These are phyloP conservation scores for Boletus patriciae DNA, from an alignment of 768 basidiomycete genomes.

Conservation along the genomic window DNA sequence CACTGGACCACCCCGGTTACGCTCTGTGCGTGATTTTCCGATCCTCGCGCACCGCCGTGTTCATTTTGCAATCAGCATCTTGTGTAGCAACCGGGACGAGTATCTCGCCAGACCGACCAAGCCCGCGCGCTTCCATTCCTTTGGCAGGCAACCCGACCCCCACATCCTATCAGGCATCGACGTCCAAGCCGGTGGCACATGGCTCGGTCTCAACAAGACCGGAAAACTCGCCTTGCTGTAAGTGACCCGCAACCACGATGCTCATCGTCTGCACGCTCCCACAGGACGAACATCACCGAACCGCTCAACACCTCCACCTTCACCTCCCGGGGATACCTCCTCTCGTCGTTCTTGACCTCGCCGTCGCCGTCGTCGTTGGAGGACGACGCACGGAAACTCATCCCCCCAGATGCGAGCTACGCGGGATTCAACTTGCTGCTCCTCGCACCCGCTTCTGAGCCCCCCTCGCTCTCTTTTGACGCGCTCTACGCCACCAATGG, in stretches of 20 bases:
- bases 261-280: neutral
- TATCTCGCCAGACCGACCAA: conserved; percentile 63
- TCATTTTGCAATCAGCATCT: conserved; percentile 46
- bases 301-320: conserved; percentile 40
- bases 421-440: conserved; percentile 84
- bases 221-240: conserved; percentile 75
- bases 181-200: conserved; percentile 71
- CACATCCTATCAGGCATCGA: conserved; percentile 75
- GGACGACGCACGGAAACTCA: conserved; percentile 47
- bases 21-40: conserved; percentile 54
- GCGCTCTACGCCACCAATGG: conserved; percentile 64
- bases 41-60: neutral
- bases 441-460: conserved; percentile 42
- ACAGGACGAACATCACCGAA: conserved; percentile 86
- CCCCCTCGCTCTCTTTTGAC: conserved; percentile 44
- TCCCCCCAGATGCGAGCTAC: conserved; percentile 51
- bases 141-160: conserved; percentile 39
- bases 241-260: conserved; percentile 27
- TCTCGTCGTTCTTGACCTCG: conserved; percentile 65
- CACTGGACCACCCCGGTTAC: conserved; percentile 73
- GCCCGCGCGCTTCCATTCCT: conserved; percentile 67
- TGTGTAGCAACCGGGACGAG: conserved; percentile 80
- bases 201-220: conserved; percentile 69
- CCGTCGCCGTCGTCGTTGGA: conserved; percentile 47
- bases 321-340: conserved; percentile 68